Evolutionary conservation across 140 eudicot genomes (phyloP), one percentile per base, ranked within the genome.

Genomic region (Bidens hawaiensis): DNA sequence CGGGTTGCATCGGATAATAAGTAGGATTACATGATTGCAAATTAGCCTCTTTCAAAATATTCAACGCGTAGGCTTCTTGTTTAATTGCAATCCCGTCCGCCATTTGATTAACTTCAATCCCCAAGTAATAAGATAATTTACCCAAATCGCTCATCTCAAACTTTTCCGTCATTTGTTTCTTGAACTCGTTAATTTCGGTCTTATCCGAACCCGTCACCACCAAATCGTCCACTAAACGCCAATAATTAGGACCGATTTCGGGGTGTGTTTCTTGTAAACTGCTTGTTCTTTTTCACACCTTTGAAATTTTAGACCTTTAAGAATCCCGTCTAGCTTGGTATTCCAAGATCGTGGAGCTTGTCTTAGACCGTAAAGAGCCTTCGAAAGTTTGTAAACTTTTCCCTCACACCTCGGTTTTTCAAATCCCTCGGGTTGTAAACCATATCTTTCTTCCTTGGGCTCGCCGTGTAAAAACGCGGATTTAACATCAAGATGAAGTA

Each of bases 301-400:
- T 3, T 2, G 6, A 30, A 56, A 56, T 26, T 24, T 23, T 14
- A 56, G 7, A 14, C 8, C 13, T 14, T 56, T 27, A 4, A 56
- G 23, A 14, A 8, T 18, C n/a, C 24, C 24, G 45, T 51, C 18
- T 9, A 51, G 18, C 15, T n/a, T 4, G 11, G 15, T 13, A 33
- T 56, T 56, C 63, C 63, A 56, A 1, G 45, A 42, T 56, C 45
- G n/a, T 12, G 63, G 62, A 4, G 62, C 62, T 28, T 55, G 23
- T 3, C 42, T 11, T 4, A 55, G 27, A 1, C 23, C 62, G 16
- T 55, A 55, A 12, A 55, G 26, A 3, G 62, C 62, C 42, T 55
- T 55, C 8, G 10, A 25, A 4, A 55, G 19, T 41, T 2, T 55
- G 15, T 55, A 26, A 10, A 25, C 62, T 0, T 55, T 30, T 27